phyloP scores from a whole-genome alignment of 352 stramenopile genomes.

The Ophiocytium majus region DNA sequence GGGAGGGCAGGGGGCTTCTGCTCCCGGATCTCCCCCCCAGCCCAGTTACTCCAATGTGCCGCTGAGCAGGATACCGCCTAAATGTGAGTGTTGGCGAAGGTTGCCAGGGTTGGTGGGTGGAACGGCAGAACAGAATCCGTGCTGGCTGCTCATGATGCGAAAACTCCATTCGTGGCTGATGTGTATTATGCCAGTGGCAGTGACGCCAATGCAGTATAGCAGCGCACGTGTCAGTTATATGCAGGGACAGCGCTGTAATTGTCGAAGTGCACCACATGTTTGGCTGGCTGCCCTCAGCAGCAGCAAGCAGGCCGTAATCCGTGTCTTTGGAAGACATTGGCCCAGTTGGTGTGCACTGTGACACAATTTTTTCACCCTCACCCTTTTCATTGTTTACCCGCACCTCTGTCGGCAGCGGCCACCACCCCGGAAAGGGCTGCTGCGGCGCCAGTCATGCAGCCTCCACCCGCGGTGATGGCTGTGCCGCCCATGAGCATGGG shows the following conservation, averaged over 20 bases:
- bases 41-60: slow-evolving; percentile 25
- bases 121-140: background rate
- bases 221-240: background rate
- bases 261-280: too few species aligned
- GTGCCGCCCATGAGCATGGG: background rate
- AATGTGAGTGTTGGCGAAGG: slow-evolving; percentile 3
- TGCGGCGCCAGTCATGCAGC: background rate
- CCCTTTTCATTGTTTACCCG: background rate
- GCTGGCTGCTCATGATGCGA: background rate
- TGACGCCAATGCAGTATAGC: background rate
- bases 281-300: too few species aligned
- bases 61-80: slow-evolving; percentile 31
- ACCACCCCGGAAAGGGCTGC: background rate
- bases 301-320: too few species aligned
- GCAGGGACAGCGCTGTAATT: too few species aligned
- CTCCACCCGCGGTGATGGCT: background rate
- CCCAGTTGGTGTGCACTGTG: too few species aligned
- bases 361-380: too few species aligned
- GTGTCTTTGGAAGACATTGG: too few species aligned
- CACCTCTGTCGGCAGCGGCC: background rate
- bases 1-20: background rate
- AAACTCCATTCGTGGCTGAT: background rate
- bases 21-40: background rate
- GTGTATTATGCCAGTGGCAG: background rate
- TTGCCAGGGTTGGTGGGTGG: background rate